A percentile compares a stretch with the other conserved stretches of the same genome.
These are phyloP conservation scores for Pleurotus eryngii DNA, from an alignment of 768 basidiomycete genomes.

Conservation along the genomic window DNA sequence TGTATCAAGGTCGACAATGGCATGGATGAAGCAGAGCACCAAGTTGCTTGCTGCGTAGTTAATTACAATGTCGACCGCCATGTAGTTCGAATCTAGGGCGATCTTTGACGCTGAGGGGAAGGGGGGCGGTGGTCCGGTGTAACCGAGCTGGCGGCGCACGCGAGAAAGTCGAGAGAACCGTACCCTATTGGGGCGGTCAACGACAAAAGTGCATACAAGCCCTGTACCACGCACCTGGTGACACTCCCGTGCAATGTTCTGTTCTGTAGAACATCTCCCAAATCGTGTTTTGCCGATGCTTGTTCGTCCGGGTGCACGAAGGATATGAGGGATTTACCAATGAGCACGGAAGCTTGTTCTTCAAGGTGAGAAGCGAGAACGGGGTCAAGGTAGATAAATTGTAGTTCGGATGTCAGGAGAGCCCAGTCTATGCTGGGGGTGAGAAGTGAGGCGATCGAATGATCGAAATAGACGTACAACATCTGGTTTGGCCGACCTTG, in stretches of 20 bases:
- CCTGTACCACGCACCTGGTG: slow-evolving; percentile 49
- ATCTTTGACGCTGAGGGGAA: slow-evolving; percentile 71
- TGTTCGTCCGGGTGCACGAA: slow-evolving; percentile 89
- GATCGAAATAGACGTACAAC: slow-evolving; percentile 55
- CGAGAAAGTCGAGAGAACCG: slow-evolving; percentile 75
- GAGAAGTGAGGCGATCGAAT: slow-evolving; percentile 29
- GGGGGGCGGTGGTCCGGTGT: slow-evolving; percentile 47
- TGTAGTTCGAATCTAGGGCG: slow-evolving; percentile 68
- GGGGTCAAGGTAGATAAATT: slow-evolving; percentile 83
- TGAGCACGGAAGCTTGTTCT: slow-evolving; percentile 62
- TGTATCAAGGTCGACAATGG: slow-evolving; percentile 67
- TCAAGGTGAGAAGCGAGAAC: slow-evolving; percentile 70
- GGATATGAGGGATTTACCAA: slow-evolving; percentile 66
- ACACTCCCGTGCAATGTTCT: slow-evolving; percentile 81
- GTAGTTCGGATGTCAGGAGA: slow-evolving; percentile 69
- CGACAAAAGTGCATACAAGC: slow-evolving; percentile 1
- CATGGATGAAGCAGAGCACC: slow-evolving; percentile 87
- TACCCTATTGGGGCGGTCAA: slow-evolving; percentile 44
- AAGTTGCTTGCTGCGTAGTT: slow-evolving; percentile 87
- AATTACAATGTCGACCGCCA: slow-evolving; percentile 86
- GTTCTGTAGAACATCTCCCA: slow-evolving; percentile 69
- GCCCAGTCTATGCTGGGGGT: slow-evolving; percentile 62
- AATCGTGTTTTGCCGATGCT: slow-evolving; percentile 67
- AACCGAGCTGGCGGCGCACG: slow-evolving; percentile 71
- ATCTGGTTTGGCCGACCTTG: slow-evolving; percentile 69